These are phyloP conservation scores for Sparassis latifolia DNA, from an alignment of 1,284 basidiomycete species.

Conservation along the genomic window DNA sequence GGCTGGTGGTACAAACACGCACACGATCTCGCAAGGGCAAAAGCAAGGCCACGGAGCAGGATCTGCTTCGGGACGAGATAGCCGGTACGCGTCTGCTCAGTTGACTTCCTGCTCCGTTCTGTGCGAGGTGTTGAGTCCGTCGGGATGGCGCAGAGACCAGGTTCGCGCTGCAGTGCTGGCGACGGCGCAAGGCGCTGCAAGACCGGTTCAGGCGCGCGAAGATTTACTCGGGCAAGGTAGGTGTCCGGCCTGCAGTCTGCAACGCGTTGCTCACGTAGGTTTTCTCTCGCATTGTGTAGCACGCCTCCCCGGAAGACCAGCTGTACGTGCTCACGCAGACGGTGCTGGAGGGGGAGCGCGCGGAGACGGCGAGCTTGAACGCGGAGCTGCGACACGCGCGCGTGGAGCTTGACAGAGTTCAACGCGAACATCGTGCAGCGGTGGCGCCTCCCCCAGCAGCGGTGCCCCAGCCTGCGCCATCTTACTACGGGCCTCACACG, in stretches of 20 bases:
- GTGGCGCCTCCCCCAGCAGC: conserved; percentile 14
- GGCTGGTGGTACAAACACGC: conserved; percentile 37
- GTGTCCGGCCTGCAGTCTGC: conserved; percentile 10
- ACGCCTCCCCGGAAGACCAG: conserved; percentile 51
- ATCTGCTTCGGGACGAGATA: conserved; percentile 43
- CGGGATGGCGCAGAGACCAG: conserved; percentile 41
- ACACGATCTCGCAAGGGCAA: conserved; percentile 35
- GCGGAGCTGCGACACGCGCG: conserved; percentile 55
- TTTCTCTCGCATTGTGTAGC: conserved; percentile 30
- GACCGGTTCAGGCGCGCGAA: conserved; percentile 49
- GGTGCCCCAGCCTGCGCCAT: conserved; percentile 11
- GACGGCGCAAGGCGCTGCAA: conserved; percentile 46
- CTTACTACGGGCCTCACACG: conserved; percentile 14
- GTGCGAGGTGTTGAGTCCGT: neutral
- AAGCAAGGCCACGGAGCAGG: conserved; percentile 46
- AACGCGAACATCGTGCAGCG: conserved; percentile 51
- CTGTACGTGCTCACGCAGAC: conserved; percentile 55
- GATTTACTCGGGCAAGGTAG: conserved; percentile 51
- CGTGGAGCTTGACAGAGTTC: conserved; percentile 57
- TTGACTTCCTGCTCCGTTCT: neutral
- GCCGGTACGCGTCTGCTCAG: conserved; percentile 34
- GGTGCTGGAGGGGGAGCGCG: conserved; percentile 56
- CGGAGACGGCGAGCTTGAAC: conserved; percentile 47
- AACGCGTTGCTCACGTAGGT: too few relatives aligned
- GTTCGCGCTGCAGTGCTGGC: conserved; percentile 60